phyloP scores from a whole-genome alignment of 2,329 filamentous ascomycete genomes.

The Blastomyces silverae region DNA sequence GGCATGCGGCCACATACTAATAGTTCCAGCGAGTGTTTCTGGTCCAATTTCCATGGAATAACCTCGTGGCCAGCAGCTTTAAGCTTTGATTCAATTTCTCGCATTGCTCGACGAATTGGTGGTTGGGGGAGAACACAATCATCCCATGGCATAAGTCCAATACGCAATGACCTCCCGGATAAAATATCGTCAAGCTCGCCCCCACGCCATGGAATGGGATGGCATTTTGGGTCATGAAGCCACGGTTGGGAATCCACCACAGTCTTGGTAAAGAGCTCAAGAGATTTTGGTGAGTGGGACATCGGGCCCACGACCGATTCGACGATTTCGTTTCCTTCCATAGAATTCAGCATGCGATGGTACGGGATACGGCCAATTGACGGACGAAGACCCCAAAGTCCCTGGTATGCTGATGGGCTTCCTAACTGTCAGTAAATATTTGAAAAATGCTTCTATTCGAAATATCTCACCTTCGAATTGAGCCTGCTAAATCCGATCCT shows the following conservation, averaged over 20 bases:
- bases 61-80: slow-evolving; percentile 32
- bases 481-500: slow-evolving; percentile 55
- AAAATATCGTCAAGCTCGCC: slow-evolving; percentile 19
- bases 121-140: slow-evolving; percentile 57
- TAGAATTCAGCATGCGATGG: slow-evolving; percentile 25
- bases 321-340: slow-evolving; percentile 23
- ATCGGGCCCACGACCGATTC: slow-evolving; percentile 29
- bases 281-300: slow-evolving; percentile 22
- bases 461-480: slow-evolving; percentile 29
- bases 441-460: neutral
- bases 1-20: neutral
- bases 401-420: slow-evolving; percentile 37
- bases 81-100: slow-evolving; percentile 47
- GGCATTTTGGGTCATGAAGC: slow-evolving; percentile 33
- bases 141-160: slow-evolving; percentile 52
- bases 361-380: slow-evolving; percentile 34
- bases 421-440: neutral
- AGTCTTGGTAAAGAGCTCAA: slow-evolving; percentile 27
- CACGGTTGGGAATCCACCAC: slow-evolving; percentile 34
- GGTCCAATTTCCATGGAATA: slow-evolving; percentile 26
- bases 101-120: slow-evolving; percentile 52
- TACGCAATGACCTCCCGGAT: slow-evolving; percentile 45
- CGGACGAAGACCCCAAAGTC: slow-evolving; percentile 37
- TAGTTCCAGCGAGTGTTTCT: slow-evolving; percentile 7
- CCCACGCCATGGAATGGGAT: slow-evolving; percentile 34